These are phyloP conservation scores for Iris macrosiphon DNA, from an alignment of 106 monocot species.

Conservation along the genomic window DNA sequence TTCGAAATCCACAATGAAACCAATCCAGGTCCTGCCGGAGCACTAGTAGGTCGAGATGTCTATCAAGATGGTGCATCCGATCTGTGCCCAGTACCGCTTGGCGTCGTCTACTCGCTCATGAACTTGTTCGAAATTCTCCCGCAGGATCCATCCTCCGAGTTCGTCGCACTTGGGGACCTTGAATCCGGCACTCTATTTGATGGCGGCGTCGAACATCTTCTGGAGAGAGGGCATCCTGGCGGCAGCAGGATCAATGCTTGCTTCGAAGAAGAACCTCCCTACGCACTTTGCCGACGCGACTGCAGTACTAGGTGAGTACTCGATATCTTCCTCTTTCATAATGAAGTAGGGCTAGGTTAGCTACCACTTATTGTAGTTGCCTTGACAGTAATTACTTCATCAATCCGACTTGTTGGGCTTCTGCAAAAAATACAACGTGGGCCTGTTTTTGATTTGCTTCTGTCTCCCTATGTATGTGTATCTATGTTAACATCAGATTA, in stretches of 20 bases:
- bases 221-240: conserved; percentile 57
- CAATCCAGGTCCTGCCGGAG: conserved; percentile 43
- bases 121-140: conserved; percentile 44
- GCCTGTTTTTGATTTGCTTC: too few relatives aligned
- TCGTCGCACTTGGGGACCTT: conserved; percentile 39
- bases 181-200: conserved; percentile 27
- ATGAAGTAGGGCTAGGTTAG: too few relatives aligned
- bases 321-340: too few relatives aligned
- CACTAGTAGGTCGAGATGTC: conserved; percentile 58
- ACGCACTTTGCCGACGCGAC: conserved; percentile 46
- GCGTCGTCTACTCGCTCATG: conserved; percentile 24
- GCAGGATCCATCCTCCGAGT: conserved; percentile 55
- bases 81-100: conserved; percentile 47
- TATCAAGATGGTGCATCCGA: conserved; percentile 68
- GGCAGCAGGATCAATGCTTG: conserved; percentile 43
- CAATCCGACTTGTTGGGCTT: too few relatives aligned
- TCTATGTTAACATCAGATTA: too few relatives aligned
- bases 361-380: too few relatives aligned
- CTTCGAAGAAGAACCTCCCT: conserved; percentile 55
- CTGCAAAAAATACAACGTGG: too few relatives aligned
- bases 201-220: conserved; percentile 50
- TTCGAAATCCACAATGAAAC: too few relatives aligned
- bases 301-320: too few relatives aligned
- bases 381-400: too few relatives aligned
- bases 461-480: too few relatives aligned